phyloP scores from a whole-genome alignment of 768 basidiomycete species.

The Kwoniella newhampshirensis region DNA sequence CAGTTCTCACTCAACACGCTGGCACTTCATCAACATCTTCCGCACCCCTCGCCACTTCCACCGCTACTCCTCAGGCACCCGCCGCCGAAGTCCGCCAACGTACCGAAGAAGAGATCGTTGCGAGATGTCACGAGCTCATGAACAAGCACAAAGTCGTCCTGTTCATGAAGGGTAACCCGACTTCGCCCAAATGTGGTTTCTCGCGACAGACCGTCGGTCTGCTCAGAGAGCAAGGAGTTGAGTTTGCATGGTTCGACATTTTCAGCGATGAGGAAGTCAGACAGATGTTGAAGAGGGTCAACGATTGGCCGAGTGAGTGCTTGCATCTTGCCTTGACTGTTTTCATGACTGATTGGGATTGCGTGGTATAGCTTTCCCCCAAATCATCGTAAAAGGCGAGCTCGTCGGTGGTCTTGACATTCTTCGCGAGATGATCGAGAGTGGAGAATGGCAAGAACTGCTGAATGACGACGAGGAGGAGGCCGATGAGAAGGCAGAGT shows the following conservation, averaged over 20 bases:
- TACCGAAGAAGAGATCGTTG: slow-evolving; percentile 65
- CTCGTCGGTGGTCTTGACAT: slow-evolving; percentile 94
- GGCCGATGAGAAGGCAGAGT: slow-evolving; percentile 18
- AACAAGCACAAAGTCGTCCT: slow-evolving; percentile 72
- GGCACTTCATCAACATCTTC: slow-evolving; percentile 46
- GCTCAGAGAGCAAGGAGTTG: slow-evolving; percentile 64
- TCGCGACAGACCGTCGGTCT: slow-evolving; percentile 71
- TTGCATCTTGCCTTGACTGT: background rate
- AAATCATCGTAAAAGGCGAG: slow-evolving; percentile 66
- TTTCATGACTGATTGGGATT: background rate
- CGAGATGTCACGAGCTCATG: slow-evolving; percentile 72
- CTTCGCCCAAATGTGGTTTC: slow-evolving; percentile 79
- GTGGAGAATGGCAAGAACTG: slow-evolving; percentile 68
- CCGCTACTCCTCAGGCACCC: slow-evolving; percentile 31
- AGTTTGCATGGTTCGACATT: slow-evolving; percentile 79
- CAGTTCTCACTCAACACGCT: slow-evolving; percentile 64
- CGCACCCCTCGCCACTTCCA: slow-evolving; percentile 44
- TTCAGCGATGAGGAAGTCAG: slow-evolving; percentile 75
- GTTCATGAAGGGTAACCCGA: slow-evolving; percentile 87
- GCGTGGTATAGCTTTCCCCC: slow-evolving; percentile 32
- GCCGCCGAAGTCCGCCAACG: slow-evolving; percentile 52
- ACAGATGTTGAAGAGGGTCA: slow-evolving; percentile 71
- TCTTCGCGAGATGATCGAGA: slow-evolving; percentile 80
- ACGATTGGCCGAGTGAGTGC: slow-evolving; percentile 74
- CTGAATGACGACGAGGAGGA: slow-evolving; percentile 18